Conservation (phyloP, 2,329 filamentous ascomycete species). For the Gnomoniopsis sp. region DNA sequence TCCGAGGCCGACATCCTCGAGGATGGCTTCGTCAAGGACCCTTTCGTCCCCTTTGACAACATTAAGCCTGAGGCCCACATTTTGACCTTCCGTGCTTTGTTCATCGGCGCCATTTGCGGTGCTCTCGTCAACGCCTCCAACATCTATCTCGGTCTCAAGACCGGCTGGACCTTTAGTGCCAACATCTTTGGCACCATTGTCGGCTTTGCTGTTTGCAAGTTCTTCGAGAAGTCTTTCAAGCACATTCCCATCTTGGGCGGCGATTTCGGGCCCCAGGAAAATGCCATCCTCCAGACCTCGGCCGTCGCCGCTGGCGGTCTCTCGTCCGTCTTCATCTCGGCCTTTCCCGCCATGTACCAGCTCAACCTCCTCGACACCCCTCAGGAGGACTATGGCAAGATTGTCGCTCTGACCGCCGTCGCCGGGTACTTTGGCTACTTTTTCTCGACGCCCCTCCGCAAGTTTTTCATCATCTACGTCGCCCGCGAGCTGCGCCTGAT, state of each 20-base stretch:
- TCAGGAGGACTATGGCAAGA: slow-evolving; percentile 46
- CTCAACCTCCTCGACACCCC: slow-evolving; percentile 42
- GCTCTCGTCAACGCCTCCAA: background rate
- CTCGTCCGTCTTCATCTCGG: slow-evolving; percentile 51
- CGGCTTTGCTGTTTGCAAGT: slow-evolving; percentile 53
- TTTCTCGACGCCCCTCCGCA: slow-evolving; percentile 49
- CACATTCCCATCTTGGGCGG: slow-evolving; percentile 50
- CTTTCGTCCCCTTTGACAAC: background rate
- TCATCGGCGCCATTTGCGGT: background rate
- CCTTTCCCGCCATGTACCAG: slow-evolving; percentile 54
- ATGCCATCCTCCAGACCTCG: slow-evolving; percentile 53
- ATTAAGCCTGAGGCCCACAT: background rate
- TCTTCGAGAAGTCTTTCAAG: slow-evolving; percentile 32
- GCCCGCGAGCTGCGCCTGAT: slow-evolving; percentile 45
- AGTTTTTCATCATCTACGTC: slow-evolving; percentile 49
- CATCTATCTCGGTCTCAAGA: slow-evolving; percentile 35
- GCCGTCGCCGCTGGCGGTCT: slow-evolving; percentile 54
- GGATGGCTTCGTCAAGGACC: background rate
- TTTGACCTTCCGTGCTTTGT: background rate
- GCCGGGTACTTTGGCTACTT: slow-evolving; percentile 52
- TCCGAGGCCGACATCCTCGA: background rate
- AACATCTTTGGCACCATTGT: slow-evolving; percentile 49
- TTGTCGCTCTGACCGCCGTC: slow-evolving; percentile 48
- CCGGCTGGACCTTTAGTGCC: slow-evolving; percentile 42
- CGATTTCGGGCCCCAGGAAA: slow-evolving; percentile 54